Conservation (phyloP, 805 yeast genomes). For the Saturnispora quitensis region DNA sequence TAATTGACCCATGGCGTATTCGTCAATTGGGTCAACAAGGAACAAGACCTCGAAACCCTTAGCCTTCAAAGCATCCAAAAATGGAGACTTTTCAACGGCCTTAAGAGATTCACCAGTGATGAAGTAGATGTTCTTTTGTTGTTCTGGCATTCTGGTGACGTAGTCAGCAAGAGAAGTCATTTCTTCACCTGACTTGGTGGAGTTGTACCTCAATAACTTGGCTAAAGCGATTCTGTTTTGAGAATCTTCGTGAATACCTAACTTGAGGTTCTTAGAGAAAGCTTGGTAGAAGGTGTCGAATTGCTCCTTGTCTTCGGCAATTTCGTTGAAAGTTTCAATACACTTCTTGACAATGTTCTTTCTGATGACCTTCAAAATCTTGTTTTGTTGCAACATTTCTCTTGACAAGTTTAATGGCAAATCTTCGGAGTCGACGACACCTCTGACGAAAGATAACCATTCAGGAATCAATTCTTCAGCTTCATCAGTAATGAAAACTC, state of each 20-base stretch:
- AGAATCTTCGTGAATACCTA: slow-evolving; percentile 98
- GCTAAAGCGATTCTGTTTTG: slow-evolving; percentile 96
- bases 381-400: slow-evolving; percentile 99
- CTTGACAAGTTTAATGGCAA: slow-evolving; percentile 99
- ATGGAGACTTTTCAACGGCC: slow-evolving; percentile 98
- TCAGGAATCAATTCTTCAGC: slow-evolving; percentile 99
- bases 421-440: slow-evolving; percentile 99
- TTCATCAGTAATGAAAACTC: slow-evolving; percentile 99
- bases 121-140: slow-evolving; percentile 98
- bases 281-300: slow-evolving; percentile 98
- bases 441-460: slow-evolving; percentile 95
- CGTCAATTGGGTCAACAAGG: slow-evolving; percentile 99
- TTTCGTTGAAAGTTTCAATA: slow-evolving; percentile 97
- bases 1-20: slow-evolving; percentile 98
- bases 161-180: slow-evolving; percentile 91
- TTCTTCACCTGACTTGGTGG: slow-evolving; percentile 93
- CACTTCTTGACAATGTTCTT: slow-evolving; percentile 98
- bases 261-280: slow-evolving; percentile 94
- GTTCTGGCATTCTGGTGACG: slow-evolving; percentile 99
- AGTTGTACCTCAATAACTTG: slow-evolving; percentile 92
- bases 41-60: slow-evolving; percentile 97
- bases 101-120: slow-evolving; percentile 98
- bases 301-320: slow-evolving; percentile 98
- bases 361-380: slow-evolving; percentile 97
- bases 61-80: slow-evolving; percentile 96